Conservation (phyloP, 2,329 filamentous ascomycete genomes). For the Clathrospora elynae region DNA sequence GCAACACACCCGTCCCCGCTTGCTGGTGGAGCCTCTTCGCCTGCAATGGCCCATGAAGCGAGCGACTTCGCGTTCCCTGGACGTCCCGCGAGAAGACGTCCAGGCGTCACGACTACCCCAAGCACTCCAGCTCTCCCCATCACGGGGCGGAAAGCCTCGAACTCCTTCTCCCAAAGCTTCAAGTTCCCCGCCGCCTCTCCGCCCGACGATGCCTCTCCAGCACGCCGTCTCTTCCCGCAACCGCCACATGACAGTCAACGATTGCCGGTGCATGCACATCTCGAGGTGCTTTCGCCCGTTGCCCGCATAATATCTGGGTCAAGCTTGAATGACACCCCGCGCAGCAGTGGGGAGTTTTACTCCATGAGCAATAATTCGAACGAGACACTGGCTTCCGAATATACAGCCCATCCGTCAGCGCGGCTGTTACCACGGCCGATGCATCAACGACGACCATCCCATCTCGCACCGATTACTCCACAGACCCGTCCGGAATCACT, state of each 20-base stretch:
- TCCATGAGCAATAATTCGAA: constrained; percentile 93
- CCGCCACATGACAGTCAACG: constrained; percentile 23
- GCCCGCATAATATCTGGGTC: constrained; percentile 76
- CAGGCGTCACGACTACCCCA: constrained; percentile 45
- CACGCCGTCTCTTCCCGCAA: constrained; percentile 31
- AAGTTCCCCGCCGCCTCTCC: constrained; percentile 60
- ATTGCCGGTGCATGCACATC: constrained; percentile 47
- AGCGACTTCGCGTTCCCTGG: constrained; percentile 39
- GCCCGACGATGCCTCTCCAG: constrained; percentile 38
- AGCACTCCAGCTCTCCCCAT: constrained; percentile 49
- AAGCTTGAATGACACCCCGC: constrained; percentile 75
- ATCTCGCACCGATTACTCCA: constrained; percentile 40
- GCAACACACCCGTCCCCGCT: constrained; percentile 51
- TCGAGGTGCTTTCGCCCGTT: constrained; percentile 65
- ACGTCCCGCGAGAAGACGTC: constrained; percentile 34
- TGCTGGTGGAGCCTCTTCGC: constrained; percentile 47
- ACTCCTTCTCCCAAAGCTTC: constrained; percentile 56
- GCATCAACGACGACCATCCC: constrained; percentile 40
- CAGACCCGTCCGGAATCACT: constrained; percentile 70
- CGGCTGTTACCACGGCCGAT: constrained; percentile 53
- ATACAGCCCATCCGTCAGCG: constrained; percentile 59
- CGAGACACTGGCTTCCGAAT: constrained; percentile 91
- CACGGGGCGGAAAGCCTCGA: constrained; percentile 47
- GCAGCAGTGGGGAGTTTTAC: constrained; percentile 94
- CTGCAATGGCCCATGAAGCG: constrained; percentile 31